Evolutionary conservation across 176 grass and related monocot genomes (phyloP).

Genomic region (Aegilops bicornis): DNA sequence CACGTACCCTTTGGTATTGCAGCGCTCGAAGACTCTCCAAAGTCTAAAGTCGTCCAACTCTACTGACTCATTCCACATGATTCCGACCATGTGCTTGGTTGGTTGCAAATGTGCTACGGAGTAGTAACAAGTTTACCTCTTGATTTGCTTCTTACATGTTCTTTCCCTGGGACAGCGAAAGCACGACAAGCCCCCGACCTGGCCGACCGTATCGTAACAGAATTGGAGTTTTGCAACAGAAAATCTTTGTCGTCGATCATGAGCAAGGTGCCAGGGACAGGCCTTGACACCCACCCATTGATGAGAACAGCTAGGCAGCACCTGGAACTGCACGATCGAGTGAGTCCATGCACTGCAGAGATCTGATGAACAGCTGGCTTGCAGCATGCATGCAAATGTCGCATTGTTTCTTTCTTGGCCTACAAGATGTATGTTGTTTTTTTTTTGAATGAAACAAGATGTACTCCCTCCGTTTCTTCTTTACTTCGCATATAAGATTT

Average conservation of each 20-base stretch:
- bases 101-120: too few species aligned
- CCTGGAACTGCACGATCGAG: background rate
- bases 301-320: constrained; percentile 1
- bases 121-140: background rate
- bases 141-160: background rate
- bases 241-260: background rate
- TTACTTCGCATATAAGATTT: too few species aligned
- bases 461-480: too few species aligned
- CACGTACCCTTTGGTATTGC: background rate
- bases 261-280: background rate
- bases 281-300: background rate
- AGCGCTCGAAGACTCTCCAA: background rate
- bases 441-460: too few species aligned
- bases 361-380: background rate
- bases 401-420: constrained; percentile 1
- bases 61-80: background rate
- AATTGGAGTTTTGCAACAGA: background rate
- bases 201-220: background rate
- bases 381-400: background rate
- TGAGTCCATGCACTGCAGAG: background rate
- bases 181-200: background rate
- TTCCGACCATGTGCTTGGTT: background rate
- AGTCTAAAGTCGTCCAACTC: background rate
- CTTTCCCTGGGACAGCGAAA: background rate
- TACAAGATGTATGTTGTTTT: background rate